Evolutionary conservation across 2,329 filamentous ascomycete genomes (phyloP), one percentile per base, ranked within the genome.

Genomic region (Sclerotinia minor): DNA sequence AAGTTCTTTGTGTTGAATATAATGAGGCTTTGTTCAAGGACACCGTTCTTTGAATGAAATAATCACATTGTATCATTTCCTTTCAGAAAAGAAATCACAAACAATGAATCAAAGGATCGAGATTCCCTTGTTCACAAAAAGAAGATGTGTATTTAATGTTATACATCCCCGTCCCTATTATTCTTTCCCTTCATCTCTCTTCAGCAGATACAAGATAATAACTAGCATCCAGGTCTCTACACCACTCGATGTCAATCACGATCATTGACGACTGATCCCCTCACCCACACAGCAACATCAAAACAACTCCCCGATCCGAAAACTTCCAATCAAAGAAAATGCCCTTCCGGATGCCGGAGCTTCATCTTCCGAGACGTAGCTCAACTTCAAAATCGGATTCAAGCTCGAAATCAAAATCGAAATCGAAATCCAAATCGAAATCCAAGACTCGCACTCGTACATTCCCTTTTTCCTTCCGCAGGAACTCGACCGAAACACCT

Each of bases 371-470:
- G 5, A 3, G 19, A 5, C 2, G 6, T 6, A 41, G 38, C 13
- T 41, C 32, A 5, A 29, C 32, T 9, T 15, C 7, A 0, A n/a
- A 19, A 11, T 1, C 2, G 32, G 11, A 1, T 24, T 24, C 32
- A 5, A 54, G n/a, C 13, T 41, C 38, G 5, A 54, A n/a, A 38
- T 17, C 13, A 1, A 15, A n/a, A n/a, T 2, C 19, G 2, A 15
- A 17, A 8, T 1, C 2, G 32, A 21, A 0, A 55, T 41, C 38
- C 1, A 29, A 13, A n/a, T 17, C 21, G 1, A 15, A 38, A n/a
- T 1, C 19, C 0, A n/a, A 38, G 15, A 2, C 32, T 29, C 5
- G 0, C 11, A 0, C 53, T 1, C 6, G 2, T 11, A 3, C 17
- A 6, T 3, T 17, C 15, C n/a, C 55, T 24, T 26, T 15, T 19